Percentiles rank a stretch among this genome's conserved stretches.
Conservation (phyloP, 2,329 filamentous ascomycete species). For the Phyllosticta capitalensis region DNA sequence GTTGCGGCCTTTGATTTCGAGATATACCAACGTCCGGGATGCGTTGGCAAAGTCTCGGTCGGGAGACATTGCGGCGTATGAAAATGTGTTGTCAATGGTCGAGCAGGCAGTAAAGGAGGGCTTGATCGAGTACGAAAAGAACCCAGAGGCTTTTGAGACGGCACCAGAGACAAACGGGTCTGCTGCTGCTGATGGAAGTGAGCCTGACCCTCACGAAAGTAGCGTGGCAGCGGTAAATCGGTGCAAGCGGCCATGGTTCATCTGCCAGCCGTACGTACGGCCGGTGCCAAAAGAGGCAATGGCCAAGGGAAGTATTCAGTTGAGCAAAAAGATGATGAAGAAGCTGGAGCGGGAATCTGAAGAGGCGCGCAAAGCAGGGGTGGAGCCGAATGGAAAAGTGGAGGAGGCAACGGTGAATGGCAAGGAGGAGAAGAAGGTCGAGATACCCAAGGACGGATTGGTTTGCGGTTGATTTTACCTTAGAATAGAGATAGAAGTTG, state of each 20-base stretch:
- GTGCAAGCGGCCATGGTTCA: constrained; percentile 80
- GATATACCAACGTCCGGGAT: constrained; percentile 76
- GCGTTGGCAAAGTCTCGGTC: constrained; percentile 60
- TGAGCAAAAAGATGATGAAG: constrained; percentile 57
- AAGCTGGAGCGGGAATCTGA: constrained; percentile 32
- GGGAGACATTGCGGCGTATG: constrained; percentile 67
- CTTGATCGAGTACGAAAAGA: constrained; percentile 53
- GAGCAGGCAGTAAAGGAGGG: constrained; percentile 67
- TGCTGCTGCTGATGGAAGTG: constrained; percentile 12
- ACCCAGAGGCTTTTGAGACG: constrained; percentile 22
- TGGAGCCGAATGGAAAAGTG: constrained; percentile 20
- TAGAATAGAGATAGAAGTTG: not conserved
- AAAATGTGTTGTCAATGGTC: constrained; percentile 64
- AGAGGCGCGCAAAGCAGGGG: constrained; percentile 19
- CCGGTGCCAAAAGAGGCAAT: constrained; percentile 82
- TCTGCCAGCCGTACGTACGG: constrained; percentile 78
- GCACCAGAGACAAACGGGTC: not conserved
- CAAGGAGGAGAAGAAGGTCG: constrained; percentile 17
- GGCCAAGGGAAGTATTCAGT: constrained; percentile 64
- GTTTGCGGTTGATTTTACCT: constrained; percentile 21
- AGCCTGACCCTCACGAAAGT: constrained; percentile 39
- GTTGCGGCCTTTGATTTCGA: constrained; percentile 68
- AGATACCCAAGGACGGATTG: constrained; percentile 36
- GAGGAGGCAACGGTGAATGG: constrained; percentile 15
- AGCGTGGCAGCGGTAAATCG: constrained; percentile 58